Evolutionary conservation across 2,329 filamentous ascomycete species (phyloP).

Genomic region (Sarocladium strictum): DNA sequence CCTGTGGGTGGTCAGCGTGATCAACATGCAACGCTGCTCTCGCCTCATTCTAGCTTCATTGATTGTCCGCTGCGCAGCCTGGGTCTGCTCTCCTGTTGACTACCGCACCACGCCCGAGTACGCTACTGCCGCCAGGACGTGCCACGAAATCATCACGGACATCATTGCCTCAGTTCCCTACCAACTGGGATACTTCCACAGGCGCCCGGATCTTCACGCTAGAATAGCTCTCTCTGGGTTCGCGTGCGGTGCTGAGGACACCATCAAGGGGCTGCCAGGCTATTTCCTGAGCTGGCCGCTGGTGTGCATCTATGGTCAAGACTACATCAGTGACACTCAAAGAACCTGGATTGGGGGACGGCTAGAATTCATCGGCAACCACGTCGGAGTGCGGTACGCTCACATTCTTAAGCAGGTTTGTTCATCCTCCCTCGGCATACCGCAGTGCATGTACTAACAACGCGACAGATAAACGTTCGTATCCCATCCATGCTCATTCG

Average conservation of each 20-base stretch:
- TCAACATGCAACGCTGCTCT: constrained; percentile 49
- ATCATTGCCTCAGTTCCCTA: constrained; percentile 58
- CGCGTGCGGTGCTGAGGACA: constrained; percentile 42
- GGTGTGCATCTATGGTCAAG: constrained; percentile 46
- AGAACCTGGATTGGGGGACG: constrained; percentile 49
- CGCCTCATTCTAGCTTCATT: constrained; percentile 50
- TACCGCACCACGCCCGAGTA: constrained; percentile 59
- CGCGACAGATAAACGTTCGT: constrained; percentile 45
- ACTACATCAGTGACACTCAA: constrained; percentile 55
- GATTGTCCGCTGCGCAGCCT: constrained; percentile 53
- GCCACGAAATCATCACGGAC: constrained; percentile 48
- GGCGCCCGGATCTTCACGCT: constrained; percentile 34
- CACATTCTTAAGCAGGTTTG: constrained; percentile 48
- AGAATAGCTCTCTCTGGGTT: constrained; percentile 37
- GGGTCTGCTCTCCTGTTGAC: constrained; percentile 54
- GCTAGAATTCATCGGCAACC: constrained; percentile 47
- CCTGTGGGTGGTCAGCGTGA: constrained; percentile 51
- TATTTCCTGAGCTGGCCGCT: constrained; percentile 57
- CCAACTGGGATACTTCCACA: constrained; percentile 53
- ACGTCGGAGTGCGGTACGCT: constrained; percentile 53
- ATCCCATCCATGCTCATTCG: constrained; percentile 58
- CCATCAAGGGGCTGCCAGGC: constrained; percentile 46
- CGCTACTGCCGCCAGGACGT: constrained; percentile 45
- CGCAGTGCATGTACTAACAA: constrained; percentile 9
- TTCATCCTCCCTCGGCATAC: constrained; percentile 8